phyloP scores from a whole-genome alignment of 495 filamentous ascomycete genomes.

The Xylaria telfairii region DNA sequence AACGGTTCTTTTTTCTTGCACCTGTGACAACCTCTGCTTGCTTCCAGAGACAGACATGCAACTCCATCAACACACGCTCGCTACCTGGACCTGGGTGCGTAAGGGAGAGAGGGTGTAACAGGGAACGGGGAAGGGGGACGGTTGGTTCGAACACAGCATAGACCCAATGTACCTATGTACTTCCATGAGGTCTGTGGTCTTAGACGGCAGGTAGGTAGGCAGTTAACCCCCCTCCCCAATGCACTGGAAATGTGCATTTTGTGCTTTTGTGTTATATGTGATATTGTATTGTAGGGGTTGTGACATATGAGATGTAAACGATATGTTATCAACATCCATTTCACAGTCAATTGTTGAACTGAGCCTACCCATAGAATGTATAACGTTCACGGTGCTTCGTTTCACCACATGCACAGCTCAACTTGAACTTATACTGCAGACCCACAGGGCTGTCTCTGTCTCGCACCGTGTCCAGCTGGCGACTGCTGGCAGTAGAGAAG shows the following conservation, averaged over 20 bases:
- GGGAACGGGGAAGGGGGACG: neutral
- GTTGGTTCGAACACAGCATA: too few species aligned
- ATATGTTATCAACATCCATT: neutral
- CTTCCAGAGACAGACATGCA: neutral
- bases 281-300: neutral
- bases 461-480: slow-evolving; percentile 17
- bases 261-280: neutral
- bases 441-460: too few species aligned
- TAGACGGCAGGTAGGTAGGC: neutral
- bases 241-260: neutral
- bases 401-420: too few species aligned
- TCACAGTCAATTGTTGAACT: neutral
- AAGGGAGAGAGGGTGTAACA: neutral
- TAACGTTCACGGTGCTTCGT: neutral
- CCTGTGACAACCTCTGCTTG: neutral
- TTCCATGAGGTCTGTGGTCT: too few species aligned
- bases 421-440: too few species aligned
- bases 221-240: too few species aligned
- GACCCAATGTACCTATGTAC: too few species aligned
- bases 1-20: neutral
- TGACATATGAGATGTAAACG: neutral
- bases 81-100: neutral
- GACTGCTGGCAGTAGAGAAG: neutral
- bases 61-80: neutral
- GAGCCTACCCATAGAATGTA: too few species aligned